Conservation (phyloP, 331 rosid species). For the Rosa hybrid region DNA sequence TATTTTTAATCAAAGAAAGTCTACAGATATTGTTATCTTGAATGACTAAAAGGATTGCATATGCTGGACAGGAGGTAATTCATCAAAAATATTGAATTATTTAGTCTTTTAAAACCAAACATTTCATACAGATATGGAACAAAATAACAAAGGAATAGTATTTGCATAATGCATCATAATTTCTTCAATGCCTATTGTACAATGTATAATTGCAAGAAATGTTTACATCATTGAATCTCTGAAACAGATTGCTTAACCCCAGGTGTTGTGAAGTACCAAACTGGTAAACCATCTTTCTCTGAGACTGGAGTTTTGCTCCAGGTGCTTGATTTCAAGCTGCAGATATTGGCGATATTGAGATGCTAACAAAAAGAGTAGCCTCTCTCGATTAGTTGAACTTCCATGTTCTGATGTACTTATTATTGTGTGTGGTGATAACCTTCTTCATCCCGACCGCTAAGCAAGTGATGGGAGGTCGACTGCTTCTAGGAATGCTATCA, state of each 20-base stretch:
- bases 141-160: too few species aligned
- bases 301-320: background rate
- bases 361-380: background rate
- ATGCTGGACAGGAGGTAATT: too few species aligned
- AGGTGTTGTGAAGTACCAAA: background rate
- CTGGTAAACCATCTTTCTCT: background rate
- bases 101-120: too few species aligned
- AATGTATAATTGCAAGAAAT: background rate
- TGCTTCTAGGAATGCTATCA: slow-evolving; percentile 47
- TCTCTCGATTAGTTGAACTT: slow-evolving; percentile 38
- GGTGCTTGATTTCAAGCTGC: background rate
- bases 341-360: background rate
- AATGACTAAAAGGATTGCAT: too few species aligned
- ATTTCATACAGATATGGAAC: too few species aligned
- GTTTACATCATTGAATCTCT: background rate
- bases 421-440: slow-evolving; percentile 72
- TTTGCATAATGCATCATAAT: too few species aligned
- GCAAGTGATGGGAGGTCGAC: slow-evolving; percentile 61
- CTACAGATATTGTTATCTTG: too few species aligned
- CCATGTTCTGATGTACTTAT: slow-evolving; percentile 62
- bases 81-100: too few species aligned
- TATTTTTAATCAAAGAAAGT: too few species aligned
- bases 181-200: background rate
- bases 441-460: slow-evolving; percentile 87
- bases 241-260: background rate